phyloP scores from a whole-genome alignment of 306 rosid genomes.

The Malus sylvestris region DNA sequence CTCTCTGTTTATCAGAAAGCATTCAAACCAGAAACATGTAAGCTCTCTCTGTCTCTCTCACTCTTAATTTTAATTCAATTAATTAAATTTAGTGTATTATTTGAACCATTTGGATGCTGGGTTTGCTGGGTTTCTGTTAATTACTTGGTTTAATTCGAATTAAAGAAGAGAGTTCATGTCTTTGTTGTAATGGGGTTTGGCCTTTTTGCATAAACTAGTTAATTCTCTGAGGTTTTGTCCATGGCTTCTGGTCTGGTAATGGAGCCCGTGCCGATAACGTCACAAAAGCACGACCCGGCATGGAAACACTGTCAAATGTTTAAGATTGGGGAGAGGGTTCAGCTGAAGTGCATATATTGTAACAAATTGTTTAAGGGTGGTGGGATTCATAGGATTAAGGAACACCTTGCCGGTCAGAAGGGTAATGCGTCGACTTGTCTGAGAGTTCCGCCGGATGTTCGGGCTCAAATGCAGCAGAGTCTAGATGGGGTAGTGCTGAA shows the following conservation, averaged over 20 bases:
- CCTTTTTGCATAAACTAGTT: background rate
- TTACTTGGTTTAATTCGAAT: background rate
- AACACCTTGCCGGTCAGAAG: constrained; percentile 85
- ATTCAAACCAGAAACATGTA: constrained; percentile 38
- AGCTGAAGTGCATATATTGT: constrained; percentile 78
- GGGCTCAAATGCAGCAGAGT: constrained; percentile 63
- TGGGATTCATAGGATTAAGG: constrained; percentile 98
- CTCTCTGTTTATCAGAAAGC: background rate
- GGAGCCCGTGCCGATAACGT: constrained; percentile 60
- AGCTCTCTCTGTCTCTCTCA: constrained; percentile 10
- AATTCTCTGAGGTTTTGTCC: constrained; percentile 1
- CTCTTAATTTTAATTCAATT: background rate
- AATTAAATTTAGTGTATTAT: background rate
- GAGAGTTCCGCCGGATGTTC: constrained; percentile 70
- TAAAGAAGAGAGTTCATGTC: constrained; percentile 3
- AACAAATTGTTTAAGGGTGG: constrained; percentile 85
- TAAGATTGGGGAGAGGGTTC: constrained; percentile 76
- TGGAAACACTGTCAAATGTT: constrained; percentile 94
- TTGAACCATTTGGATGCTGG: background rate
- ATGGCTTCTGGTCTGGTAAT: constrained; percentile 47
- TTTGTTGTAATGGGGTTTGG: constrained; percentile 7
- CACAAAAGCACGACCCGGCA: constrained; percentile 91
- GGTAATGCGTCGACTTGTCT: constrained; percentile 83
- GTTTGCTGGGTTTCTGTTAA: background rate
- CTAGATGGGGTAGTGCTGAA: constrained; percentile 78